Percentiles rank a stretch among this genome's conserved stretches.
Conservation (phyloP, 768 basidiomycete species). For the Trametes cingulata region DNA sequence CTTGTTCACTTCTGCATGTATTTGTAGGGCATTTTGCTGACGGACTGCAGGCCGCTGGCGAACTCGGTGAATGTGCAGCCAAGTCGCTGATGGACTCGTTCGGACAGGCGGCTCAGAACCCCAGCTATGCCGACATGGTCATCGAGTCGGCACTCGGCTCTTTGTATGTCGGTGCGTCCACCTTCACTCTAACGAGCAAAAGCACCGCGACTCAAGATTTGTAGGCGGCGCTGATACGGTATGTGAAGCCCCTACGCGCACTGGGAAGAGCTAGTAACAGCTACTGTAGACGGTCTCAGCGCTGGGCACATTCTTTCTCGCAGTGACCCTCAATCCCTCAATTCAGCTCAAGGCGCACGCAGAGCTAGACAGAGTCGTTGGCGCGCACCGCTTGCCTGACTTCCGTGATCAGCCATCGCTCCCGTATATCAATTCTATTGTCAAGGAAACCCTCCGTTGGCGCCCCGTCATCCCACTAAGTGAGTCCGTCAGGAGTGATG, state of each 20-base stretch:
- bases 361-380: slow-evolving; percentile 32
- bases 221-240: slow-evolving; percentile 16
- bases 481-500: slow-evolving; percentile 10
- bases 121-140: background rate
- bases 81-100: slow-evolving; percentile 12
- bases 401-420: slow-evolving; percentile 26
- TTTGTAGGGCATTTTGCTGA: too few relatives aligned
- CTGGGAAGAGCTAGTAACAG: background rate
- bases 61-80: slow-evolving; percentile 10
- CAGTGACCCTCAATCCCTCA: slow-evolving; percentile 39
- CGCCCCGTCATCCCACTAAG: slow-evolving; percentile 36
- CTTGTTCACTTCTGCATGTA: background rate
- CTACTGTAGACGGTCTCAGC: slow-evolving; percentile 29
- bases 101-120: background rate
- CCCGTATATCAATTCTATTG: slow-evolving; percentile 28
- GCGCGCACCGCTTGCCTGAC: slow-evolving; percentile 27
- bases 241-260: background rate
- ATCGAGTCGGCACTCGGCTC: slow-evolving; percentile 4
- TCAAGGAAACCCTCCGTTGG: slow-evolving; percentile 37
- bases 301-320: slow-evolving; percentile 37
- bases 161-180: slow-evolving; percentile 7
- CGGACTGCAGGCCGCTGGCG: background rate
- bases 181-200: background rate
- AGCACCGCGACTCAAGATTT: too few relatives aligned
- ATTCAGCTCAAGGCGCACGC: slow-evolving; percentile 29